Evolutionary conservation across 352 stramenopile genomes (phyloP), one percentile per base, ranked within the genome.

Genomic region (Globisporangium abappressorium): DNA sequence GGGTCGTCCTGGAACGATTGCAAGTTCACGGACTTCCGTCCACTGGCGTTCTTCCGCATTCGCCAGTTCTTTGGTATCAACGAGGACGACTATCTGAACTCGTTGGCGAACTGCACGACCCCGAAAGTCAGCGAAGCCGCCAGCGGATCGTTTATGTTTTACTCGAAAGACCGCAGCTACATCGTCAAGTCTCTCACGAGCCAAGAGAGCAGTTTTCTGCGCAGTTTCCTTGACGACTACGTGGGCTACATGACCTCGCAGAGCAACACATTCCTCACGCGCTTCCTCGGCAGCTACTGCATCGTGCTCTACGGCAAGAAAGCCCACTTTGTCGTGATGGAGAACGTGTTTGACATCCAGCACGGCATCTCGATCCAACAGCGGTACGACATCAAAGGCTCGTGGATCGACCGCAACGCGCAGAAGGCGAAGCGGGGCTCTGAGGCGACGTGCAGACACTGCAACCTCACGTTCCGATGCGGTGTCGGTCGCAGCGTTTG

Each of bases 351-450:
- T 64, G 84, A 94, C 74, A 81, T 90, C 0, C 81, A 90, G 53
- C 82, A 91, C 62, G 80, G 81, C 34, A 74, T 89, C 26, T 80
- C 79, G 2, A 91, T 96, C 62, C 85, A 97, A 65, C 80, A 93
- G 72, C 77, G 82, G 11, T 97, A 95, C 70, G 90, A 97, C 62
- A 89, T 97, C 65, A 97, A 97, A 70, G 90, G 90, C 20, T 92
- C 80, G 9, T 96, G 87, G 85, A 75, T 96, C 24, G 85, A 92
- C 67, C 82, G 85, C 41, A 91, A 91, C 36, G 85, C 82, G 0
- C 76, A 88, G 56, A 91, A 91, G 24, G 71, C 78, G n/a, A 71
- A 74, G 46, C 62, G 57, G 12, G 87, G 87, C 6, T 74, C 80
- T n/a, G 80, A 93, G 59, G 70, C 75, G 11, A 92, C 83, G 15